These are phyloP conservation scores for Exophiala viscosa DNA, from an alignment of 2,329 filamentous ascomycete species.

Conservation along the genomic window DNA sequence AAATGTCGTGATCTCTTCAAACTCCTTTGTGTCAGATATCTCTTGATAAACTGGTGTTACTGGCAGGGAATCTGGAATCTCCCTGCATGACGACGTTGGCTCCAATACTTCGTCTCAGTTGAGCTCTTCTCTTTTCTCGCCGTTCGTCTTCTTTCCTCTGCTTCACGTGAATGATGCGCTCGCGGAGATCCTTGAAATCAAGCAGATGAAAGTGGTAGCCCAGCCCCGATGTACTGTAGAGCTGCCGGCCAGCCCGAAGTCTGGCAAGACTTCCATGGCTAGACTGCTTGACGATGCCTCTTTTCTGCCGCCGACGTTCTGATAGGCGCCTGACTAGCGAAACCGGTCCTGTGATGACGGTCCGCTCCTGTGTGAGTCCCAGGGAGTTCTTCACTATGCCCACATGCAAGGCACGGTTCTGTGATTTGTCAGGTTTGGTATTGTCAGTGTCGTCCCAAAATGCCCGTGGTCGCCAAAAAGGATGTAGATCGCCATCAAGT, in stretches of 20 bases:
- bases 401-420: conserved; percentile 35
- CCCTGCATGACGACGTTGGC: conserved; percentile 36
- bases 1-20: conserved; percentile 3
- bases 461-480: conserved; percentile 61
- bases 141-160: conserved; percentile 43
- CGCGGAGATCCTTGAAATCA: conserved; percentile 48
- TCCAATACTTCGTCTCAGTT: conserved; percentile 54
- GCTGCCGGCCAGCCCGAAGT: conserved; percentile 26
- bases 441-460: conserved; percentile 58
- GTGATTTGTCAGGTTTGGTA: conserved; percentile 36
- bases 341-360: conserved; percentile 42
- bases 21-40: conserved; percentile 3
- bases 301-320: conserved; percentile 31
- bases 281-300: conserved; percentile 27
- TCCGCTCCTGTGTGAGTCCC: conserved; percentile 50
- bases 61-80: conserved; percentile 32
- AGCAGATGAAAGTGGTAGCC: conserved; percentile 51
- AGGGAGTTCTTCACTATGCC: conserved; percentile 55
- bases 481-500: conserved; percentile 51
- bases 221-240: conserved; percentile 38
- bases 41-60: conserved; percentile 14
- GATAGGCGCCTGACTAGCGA: conserved; percentile 35
- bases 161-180: conserved; percentile 44
- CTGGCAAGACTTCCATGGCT: conserved; percentile 34
- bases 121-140: conserved; percentile 51